Base-by-base conservation (phyloP, 2,329 filamentous ascomycete species). In the Paraconiothyrium sp. region DNA sequence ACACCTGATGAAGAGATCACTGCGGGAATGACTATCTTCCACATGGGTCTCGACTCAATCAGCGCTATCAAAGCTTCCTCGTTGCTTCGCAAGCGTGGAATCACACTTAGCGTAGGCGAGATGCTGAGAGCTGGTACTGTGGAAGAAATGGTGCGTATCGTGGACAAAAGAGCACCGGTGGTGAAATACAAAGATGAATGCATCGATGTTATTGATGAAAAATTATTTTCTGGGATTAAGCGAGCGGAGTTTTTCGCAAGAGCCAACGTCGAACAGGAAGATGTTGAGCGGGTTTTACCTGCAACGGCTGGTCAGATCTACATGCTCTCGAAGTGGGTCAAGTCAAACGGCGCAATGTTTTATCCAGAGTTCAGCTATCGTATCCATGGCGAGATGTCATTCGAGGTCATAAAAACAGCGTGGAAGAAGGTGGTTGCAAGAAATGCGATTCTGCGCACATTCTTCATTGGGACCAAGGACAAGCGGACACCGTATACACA, bases 1-100 rank as follows among this genome's bases (percentile, higher is more conserved):
- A 78, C 90, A 0, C 81, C 88, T 0, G 77, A 83, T 20, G 72
- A 82, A 0, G 82, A 87, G 1, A 91, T 97, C 55, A 77, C 80
- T 2, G 84, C 83, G 58, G 81, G 83, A 0, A 86, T 89, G 54
- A 92, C 86, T 0, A 86, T 97, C 13, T 97, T 95, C 76, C 89
- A 95, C 65, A 84, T 97, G 1, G 94, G 94, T 0, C 86, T 97
- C 1, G 94, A 97, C 75, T 97, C 94, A 0, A 97, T 97, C 76
- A 94, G 90, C 65, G 90, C 93, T 1, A 95, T 97, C 80, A 96
- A 95, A 71, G 88, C 93, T 3, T 88, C 89, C 9, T 86, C 90
- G 0, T 81, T 93, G 8, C 81, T 97, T 4, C 88, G 87, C 46
- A 90, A 86, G 67, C 79, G 84, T 46, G 86, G 84, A 0, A 78